phyloP scores from a whole-genome alignment of 306 rosid genomes.

The Mucuna pruriens region DNA sequence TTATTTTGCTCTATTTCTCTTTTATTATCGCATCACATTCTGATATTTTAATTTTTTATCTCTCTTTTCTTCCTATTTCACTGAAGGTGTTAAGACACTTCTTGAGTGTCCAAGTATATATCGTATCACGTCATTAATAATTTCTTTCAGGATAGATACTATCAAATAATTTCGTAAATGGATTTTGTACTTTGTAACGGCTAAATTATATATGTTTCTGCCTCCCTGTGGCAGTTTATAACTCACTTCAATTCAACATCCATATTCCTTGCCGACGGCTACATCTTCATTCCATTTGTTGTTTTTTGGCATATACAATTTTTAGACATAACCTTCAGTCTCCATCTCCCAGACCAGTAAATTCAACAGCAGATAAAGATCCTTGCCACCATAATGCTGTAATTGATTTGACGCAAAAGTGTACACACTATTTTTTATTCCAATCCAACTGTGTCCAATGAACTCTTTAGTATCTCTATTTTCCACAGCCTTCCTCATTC shows the following conservation, averaged over 20 bases:
- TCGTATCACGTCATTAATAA: not conserved
- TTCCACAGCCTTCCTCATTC: slow-evolving; percentile 59
- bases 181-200: not conserved
- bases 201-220: not conserved
- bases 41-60: too few relatives aligned
- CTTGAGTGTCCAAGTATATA: too few relatives aligned
- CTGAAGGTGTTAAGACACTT: too few relatives aligned
- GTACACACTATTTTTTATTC: slow-evolving; percentile 58
- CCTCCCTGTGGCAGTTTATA: too few relatives aligned
- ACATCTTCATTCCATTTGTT: not conserved
- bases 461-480: slow-evolving; percentile 45
- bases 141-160: not conserved
- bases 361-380: slow-evolving; percentile 58
- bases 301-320: not conserved
- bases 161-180: not conserved
- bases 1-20: too few relatives aligned
- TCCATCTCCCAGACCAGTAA: slow-evolving; percentile 68
- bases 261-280: not conserved
- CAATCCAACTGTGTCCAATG: slow-evolving; percentile 70
- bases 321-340: slow-evolving; percentile 46
- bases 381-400: slow-evolving; percentile 61
- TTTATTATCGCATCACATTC: too few relatives aligned
- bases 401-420: slow-evolving; percentile 63
- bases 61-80: too few relatives aligned
- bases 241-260: slow-evolving; percentile 10